A percentile compares a stretch with the other conserved stretches of the same genome.
phyloP scores from a whole-genome alignment of 768 basidiomycete species.

The Termitomyces sp. region DNA sequence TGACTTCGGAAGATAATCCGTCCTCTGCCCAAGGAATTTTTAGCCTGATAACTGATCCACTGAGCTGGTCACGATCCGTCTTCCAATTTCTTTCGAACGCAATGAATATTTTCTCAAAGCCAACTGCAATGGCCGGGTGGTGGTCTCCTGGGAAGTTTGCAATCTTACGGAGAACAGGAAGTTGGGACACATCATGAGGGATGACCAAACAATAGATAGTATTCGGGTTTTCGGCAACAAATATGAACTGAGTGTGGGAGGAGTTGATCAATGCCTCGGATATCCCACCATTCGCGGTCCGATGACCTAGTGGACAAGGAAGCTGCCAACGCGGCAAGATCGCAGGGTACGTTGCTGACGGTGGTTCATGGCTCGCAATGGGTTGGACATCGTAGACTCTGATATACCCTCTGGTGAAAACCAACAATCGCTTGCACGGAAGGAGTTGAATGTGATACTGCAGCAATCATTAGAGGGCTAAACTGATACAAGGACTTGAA shows the following conservation, averaged over 20 bases:
- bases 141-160: constrained; percentile 1
- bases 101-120: constrained; percentile 5
- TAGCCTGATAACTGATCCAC: constrained; percentile 1
- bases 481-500: background rate
- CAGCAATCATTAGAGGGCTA: background rate
- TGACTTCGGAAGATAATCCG: background rate
- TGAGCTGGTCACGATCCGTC: constrained; percentile 1
- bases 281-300: constrained; percentile 3
- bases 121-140: background rate
- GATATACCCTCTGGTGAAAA: background rate
- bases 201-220: background rate
- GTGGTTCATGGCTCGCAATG: background rate
- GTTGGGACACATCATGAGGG: background rate
- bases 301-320: background rate
- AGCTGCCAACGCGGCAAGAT: background rate
- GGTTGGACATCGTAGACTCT: background rate
- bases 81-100: constrained; percentile 4
- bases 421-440: background rate
- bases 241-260: background rate
- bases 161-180: background rate
- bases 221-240: background rate
- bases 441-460: constrained; percentile 5
- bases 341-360: background rate
- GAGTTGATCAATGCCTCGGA: background rate
- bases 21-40: background rate